Base-by-base conservation (phyloP, 352 stramenopile genomes). In the Globisporangium emineosum region DNA sequence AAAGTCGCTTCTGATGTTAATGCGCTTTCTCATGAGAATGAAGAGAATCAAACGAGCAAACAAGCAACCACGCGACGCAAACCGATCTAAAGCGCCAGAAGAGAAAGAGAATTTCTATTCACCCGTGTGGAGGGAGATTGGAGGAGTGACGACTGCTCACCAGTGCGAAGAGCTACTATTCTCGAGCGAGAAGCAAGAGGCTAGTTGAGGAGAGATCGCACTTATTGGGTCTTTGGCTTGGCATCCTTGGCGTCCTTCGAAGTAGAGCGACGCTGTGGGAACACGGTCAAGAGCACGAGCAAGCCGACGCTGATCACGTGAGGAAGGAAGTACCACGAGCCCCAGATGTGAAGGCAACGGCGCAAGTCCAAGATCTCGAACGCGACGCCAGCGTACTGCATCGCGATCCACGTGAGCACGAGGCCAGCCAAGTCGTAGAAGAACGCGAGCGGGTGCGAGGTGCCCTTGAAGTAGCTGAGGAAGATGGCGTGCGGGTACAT, bases 351-450 rank as follows among this genome's bases (percentile, higher is more conserved):
- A 8, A 93, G 60, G 62, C 83, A 93, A 58, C 87, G 81, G 52
- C 67, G 83, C 60, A 95, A 71, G 43, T 94, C 81, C 21, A 93
- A 68, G 63, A 93, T 91, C 69, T 92, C 85, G 58, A 95, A 95
- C 19, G 87, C 86, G 45, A 94, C 70, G 37, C 85, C 87, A n/a
- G 75, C 81, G 71, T 95, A 95, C 68, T 95, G 85, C 83, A 95
- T 93, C 49, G 79, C 81, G 15, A 91, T 68, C 87, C 87, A 95
- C 66, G 87, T 94, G 33, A 89, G 72, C 43, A 91, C 70, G 49
- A 87, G 65, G n/a, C 87, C 87, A 12, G 57, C 62, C 32, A 92
- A 50, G 57, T 95, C 87, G 77, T 94, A 95, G 29, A 92, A 62
- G 57, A 94, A 76, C 17, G 87, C 87, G 40, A 95, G 69, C 30